A percentile compares a stretch with the other conserved stretches of the same genome.
Evolutionary conservation across 306 rosid genomes (phyloP).

Genomic region (Prunus salicina): DNA sequence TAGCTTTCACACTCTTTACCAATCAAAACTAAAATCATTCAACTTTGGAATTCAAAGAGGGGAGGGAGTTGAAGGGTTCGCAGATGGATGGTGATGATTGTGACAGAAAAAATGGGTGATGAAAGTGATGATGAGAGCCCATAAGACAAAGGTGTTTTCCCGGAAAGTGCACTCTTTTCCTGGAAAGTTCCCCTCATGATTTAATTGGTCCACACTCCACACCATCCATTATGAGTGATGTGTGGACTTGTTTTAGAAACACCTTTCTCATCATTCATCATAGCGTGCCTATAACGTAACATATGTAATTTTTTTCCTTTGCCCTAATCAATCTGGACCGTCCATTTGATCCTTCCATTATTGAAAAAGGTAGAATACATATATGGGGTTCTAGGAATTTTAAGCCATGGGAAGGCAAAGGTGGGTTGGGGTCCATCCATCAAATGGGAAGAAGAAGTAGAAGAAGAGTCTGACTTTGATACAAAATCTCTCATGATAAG

Average conservation of each 20-base stretch:
- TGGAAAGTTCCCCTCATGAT: constrained; percentile 54
- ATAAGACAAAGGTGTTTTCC: constrained; percentile 52
- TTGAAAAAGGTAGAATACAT: background rate
- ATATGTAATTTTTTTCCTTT: background rate
- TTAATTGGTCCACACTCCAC: constrained; percentile 51
- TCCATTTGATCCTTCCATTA: constrained; percentile 2
- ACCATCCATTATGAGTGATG: constrained; percentile 39
- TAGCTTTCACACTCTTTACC: background rate
- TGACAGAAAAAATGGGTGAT: constrained; percentile 31
- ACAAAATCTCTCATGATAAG: constrained; percentile 58
- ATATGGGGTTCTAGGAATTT: background rate
- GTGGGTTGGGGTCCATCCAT: constrained; percentile 15
- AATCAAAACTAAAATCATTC: constrained; percentile 1
- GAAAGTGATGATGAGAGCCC: constrained; percentile 49
- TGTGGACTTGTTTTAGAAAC: constrained; percentile 37
- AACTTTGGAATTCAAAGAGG: constrained; percentile 30
- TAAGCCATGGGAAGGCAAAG: background rate
- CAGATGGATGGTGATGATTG: constrained; percentile 40
- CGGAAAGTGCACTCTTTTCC: constrained; percentile 62
- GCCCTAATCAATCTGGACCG: constrained; percentile 12
- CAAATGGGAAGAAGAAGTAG: constrained; percentile 9
- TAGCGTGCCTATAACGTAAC: constrained; percentile 43
- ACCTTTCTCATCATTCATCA: constrained; percentile 32
- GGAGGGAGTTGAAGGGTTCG: constrained; percentile 27
- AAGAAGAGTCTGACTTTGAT: constrained; percentile 36